Conservation (phyloP, 306 rosid genomes). For the Quercus mongolica region DNA sequence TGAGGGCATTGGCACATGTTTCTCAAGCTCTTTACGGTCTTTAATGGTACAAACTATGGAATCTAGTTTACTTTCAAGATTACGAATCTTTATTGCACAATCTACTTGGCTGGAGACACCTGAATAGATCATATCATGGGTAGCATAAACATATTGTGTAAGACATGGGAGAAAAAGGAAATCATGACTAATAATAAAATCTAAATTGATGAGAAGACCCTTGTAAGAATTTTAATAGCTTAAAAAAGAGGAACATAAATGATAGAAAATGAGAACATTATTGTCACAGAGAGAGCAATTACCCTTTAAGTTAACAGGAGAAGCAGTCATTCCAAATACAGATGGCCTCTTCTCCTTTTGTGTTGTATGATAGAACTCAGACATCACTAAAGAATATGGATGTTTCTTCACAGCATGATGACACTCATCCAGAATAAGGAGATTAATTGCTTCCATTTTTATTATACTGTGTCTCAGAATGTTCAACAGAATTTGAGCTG, state of each 20-base stretch:
- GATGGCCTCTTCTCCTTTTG: slow-evolving; percentile 85
- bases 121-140: slow-evolving; percentile 43
- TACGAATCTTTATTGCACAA: slow-evolving; percentile 96
- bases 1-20: slow-evolving; percentile 96
- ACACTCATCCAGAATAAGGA: slow-evolving; percentile 91
- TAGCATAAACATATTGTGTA: neutral
- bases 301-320: slow-evolving; percentile 98
- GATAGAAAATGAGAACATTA: slow-evolving; percentile 6
- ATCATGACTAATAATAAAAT: neutral
- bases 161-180: neutral
- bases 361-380: slow-evolving; percentile 97
- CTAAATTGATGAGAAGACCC: neutral
- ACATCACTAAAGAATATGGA: slow-evolving; percentile 97
- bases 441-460: slow-evolving; percentile 88
- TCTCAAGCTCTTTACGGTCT: slow-evolving; percentile 97
- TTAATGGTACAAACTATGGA: slow-evolving; percentile 91
- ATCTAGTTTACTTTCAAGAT: slow-evolving; percentile 98
- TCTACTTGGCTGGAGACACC: slow-evolving; percentile 98
- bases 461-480: slow-evolving; percentile 97
- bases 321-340: slow-evolving; percentile 99
- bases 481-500: slow-evolving; percentile 97
- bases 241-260: slow-evolving; percentile 5
- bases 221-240: slow-evolving; percentile 6
- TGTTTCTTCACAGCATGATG: slow-evolving; percentile 99
- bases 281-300: slow-evolving; percentile 13